Conservation (phyloP, 371 early-diverging fungal species). For the Rhizopus delemar region DNA sequence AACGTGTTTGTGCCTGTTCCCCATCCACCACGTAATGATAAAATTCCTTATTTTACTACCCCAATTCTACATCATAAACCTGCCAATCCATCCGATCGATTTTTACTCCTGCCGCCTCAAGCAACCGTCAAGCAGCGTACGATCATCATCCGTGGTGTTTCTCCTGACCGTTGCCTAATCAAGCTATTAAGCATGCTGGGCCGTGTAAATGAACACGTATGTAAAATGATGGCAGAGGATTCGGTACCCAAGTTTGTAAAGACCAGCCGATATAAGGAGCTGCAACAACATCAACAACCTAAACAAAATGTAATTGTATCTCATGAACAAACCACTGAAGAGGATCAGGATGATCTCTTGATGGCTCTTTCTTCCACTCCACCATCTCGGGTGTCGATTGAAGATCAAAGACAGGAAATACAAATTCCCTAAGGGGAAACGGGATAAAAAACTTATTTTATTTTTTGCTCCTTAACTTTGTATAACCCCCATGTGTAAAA, state of each 20-base stretch:
- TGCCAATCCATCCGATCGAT: neutral
- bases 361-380: neutral
- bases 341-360: conserved; percentile 1
- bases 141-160: conserved; percentile 8
- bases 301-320: neutral
- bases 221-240: conserved; percentile 74
- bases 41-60: conserved; percentile 6
- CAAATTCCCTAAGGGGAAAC: neutral
- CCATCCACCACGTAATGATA: neutral
- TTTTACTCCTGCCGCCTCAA: conserved; percentile 18
- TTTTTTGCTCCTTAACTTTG: too few species aligned
- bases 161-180: conserved; percentile 19
- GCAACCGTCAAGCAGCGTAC: conserved; percentile 6
- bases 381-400: neutral
- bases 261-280: conserved; percentile 59
- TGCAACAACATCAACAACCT: conserved; percentile 16
- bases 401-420: conserved; percentile 4
- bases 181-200: conserved; percentile 54
- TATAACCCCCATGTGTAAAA: too few species aligned
- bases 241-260: conserved; percentile 76
- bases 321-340: neutral
- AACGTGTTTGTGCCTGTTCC: conserved; percentile 14
- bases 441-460: too few species aligned
- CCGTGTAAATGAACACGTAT: conserved; percentile 69
- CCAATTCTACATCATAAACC: neutral